A percentile compares a stretch with the other conserved stretches of the same genome.
Evolutionary conservation across 176 grass and related monocot genomes (phyloP).

Genomic region (Aechmea fasciata): DNA sequence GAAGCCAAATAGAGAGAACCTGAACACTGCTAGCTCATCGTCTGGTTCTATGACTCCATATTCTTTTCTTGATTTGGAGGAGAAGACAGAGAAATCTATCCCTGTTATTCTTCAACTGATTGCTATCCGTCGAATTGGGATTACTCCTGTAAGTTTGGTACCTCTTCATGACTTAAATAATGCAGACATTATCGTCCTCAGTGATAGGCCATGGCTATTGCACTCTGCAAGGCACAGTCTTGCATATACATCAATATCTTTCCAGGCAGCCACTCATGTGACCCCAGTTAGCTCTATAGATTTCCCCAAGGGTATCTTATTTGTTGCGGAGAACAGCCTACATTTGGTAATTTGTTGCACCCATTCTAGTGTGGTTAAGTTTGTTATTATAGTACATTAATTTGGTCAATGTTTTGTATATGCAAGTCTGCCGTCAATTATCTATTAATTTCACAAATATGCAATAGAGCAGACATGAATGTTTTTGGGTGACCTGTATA

Average conservation of each 20-base stretch:
- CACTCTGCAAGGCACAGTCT: constrained; percentile 76
- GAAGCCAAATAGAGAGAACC: constrained; percentile 26
- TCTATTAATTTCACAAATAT: not conserved
- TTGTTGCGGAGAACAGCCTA: constrained; percentile 93
- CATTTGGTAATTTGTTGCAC: constrained; percentile 51
- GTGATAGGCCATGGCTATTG: constrained; percentile 91
- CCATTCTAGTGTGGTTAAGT: not conserved
- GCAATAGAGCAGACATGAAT: no score
- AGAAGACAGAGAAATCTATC: constrained; percentile 8
- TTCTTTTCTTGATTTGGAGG: constrained; percentile 24
- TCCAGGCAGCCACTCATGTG: constrained; percentile 89
- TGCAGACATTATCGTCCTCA: constrained; percentile 84
- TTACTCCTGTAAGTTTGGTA: constrained; percentile 73
- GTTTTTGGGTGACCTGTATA: no score
- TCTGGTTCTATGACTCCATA: constrained; percentile 22
- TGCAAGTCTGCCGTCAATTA: not conserved
- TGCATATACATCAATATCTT: constrained; percentile 92
- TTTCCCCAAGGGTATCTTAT: constrained; percentile 80
- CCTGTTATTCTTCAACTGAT: constrained; percentile 58
- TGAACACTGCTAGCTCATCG: constrained; percentile 2
- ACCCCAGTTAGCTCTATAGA: constrained; percentile 73
- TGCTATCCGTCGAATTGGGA: constrained; percentile 82
- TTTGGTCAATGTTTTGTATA: not conserved
- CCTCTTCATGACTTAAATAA: constrained; percentile 58
- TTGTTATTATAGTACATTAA: constrained; percentile 5